Conservation (phyloP, 257 asterid species). For the Lantana camara region DNA sequence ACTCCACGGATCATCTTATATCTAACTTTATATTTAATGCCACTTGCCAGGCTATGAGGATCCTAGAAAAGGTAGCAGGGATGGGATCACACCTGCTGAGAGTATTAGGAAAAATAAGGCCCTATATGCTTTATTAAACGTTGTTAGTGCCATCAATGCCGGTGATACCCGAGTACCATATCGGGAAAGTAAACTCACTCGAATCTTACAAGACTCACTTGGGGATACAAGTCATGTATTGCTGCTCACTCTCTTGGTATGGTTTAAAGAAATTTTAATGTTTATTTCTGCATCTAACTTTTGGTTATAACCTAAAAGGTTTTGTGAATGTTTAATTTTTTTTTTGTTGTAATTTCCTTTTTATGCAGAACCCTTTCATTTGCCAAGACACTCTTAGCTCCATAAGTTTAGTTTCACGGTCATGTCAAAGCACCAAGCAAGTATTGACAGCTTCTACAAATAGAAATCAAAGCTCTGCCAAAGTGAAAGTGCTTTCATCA, state of each 20-base stretch:
- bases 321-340: not conserved
- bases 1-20: not conserved
- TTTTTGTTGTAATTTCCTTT: no score
- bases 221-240: conserved; percentile 60
- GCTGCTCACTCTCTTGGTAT: conserved; percentile 80
- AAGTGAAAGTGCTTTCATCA: conserved; percentile 46
- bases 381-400: conserved; percentile 75
- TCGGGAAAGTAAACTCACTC: conserved; percentile 83
- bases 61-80: conserved; percentile 55
- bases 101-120: conserved; percentile 60
- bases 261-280: conserved; percentile 15
- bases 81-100: conserved; percentile 55
- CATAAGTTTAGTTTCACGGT: conserved; percentile 67
- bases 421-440: conserved; percentile 55
- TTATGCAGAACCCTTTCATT: conserved; percentile 58
- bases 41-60: conserved; percentile 71
- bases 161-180: conserved; percentile 71
- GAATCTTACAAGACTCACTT: conserved; percentile 76
- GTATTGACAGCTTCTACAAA: conserved; percentile 53
- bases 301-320: conserved; percentile 5
- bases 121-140: conserved; percentile 61
- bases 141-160: conserved; percentile 63
- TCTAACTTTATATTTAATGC: conserved; percentile 13
- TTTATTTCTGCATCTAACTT: conserved; percentile 14
- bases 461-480: conserved; percentile 45